Evolutionary conservation across 306 rosid genomes (phyloP).

Genomic region (Prinsepia uniflora): DNA sequence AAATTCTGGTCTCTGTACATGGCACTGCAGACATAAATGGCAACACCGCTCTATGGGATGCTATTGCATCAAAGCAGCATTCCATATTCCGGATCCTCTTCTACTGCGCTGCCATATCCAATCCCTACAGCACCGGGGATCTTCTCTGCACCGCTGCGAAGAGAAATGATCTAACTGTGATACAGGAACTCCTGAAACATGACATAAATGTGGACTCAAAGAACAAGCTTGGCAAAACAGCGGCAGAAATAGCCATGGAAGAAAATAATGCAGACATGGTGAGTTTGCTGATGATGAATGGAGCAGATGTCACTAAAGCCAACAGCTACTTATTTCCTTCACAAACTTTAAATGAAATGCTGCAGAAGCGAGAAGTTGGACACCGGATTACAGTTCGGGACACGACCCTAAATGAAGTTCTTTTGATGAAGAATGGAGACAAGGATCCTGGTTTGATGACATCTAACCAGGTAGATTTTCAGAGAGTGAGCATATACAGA

Average conservation of each 20-base stretch:
- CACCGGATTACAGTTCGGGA: conserved; percentile 50
- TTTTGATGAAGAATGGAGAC: conserved; percentile 26
- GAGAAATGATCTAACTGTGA: conserved; percentile 42
- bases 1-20: conserved; percentile 10
- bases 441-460: conserved; percentile 27
- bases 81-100: conserved; percentile 63
- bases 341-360: conserved; percentile 40
- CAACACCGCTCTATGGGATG: conserved; percentile 77
- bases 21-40: conserved; percentile 57
- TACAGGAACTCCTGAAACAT: conserved; percentile 56
- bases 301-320: conserved; percentile 35
- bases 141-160: conserved; percentile 62
- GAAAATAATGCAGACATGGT: conserved; percentile 59
- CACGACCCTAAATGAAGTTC: conserved; percentile 27
- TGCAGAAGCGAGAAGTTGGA: conserved; percentile 50
- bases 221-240: conserved; percentile 37
- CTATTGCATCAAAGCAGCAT: conserved; percentile 57
- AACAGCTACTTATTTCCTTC: conserved; percentile 21
- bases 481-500: conserved; percentile 69
- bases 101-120: conserved; percentile 40
- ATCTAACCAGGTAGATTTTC: conserved; percentile 26
- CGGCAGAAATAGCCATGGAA: conserved; percentile 54
- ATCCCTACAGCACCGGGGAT: conserved; percentile 49
- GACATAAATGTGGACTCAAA: conserved; percentile 61
- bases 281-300: conserved; percentile 55